These are phyloP conservation scores for Acer saccharum DNA, from an alignment of 345 rosid genomes.

Conservation along the genomic window DNA sequence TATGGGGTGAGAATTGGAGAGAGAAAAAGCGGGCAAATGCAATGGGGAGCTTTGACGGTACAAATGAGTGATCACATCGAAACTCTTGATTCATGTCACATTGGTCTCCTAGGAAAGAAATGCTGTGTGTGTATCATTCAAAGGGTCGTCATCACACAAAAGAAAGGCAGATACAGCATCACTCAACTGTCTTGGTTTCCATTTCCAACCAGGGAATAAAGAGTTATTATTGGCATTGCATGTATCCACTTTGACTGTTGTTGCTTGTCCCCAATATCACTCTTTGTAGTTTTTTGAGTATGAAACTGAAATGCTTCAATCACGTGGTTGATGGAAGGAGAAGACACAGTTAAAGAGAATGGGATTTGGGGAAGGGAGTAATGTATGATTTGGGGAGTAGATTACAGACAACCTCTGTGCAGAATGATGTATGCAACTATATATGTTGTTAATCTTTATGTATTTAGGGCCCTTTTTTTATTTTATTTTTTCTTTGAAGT, in stretches of 20 bases:
- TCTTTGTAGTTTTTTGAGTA: slow-evolving; percentile 27
- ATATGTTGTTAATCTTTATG: slow-evolving; percentile 25
- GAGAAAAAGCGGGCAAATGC: slow-evolving; percentile 77
- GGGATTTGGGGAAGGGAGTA: slow-evolving; percentile 12
- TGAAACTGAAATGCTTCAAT: slow-evolving; percentile 28
- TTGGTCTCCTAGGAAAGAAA: slow-evolving; percentile 15
- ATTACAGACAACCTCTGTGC: slow-evolving; percentile 17
- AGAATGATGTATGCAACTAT: slow-evolving; percentile 26
- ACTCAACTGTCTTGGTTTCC: slow-evolving; percentile 26
- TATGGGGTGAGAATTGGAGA: slow-evolving; percentile 99
- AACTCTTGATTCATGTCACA: slow-evolving; percentile 1
- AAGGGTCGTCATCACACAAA: slow-evolving; percentile 3
- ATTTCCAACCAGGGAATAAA: slow-evolving; percentile 29
- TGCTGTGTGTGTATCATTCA: slow-evolving; percentile 23
- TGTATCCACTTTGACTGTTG: slow-evolving; percentile 38
- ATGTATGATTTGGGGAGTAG: slow-evolving; percentile 5
- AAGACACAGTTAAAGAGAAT: slow-evolving; percentile 20
- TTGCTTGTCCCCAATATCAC: slow-evolving; percentile 29
- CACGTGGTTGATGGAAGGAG: slow-evolving; percentile 30
- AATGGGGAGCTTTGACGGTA: slow-evolving; percentile 73
- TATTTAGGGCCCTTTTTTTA: slow-evolving; percentile 29
- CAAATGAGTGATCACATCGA: slow-evolving; percentile 51
- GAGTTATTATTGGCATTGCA: slow-evolving; percentile 19
- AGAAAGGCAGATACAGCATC: slow-evolving; percentile 34
- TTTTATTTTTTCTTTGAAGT: slow-evolving; percentile 4